These are phyloP conservation scores for Smallanthus sonchifolius DNA, from an alignment of 129 eudicot species.

Conservation along the genomic window DNA sequence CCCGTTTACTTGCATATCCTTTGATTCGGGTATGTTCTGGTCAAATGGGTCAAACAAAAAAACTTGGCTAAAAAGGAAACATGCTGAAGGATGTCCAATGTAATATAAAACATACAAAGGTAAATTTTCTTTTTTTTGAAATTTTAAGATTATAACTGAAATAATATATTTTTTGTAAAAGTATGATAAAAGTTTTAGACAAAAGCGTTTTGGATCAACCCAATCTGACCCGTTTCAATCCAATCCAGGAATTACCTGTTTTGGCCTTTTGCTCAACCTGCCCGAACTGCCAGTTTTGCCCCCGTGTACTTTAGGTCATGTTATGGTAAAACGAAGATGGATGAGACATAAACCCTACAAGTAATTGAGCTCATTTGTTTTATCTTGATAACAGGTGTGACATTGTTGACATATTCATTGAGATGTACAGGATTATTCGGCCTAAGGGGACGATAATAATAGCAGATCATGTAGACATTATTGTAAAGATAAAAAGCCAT, in stretches of 20 bases:
- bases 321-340: background rate
- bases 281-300: background rate
- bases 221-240: background rate
- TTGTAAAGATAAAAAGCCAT: conserved; percentile 34
- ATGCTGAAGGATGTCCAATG: background rate
- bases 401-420: conserved; percentile 34
- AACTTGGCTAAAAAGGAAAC: background rate
- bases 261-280: background rate
- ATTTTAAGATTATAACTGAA: background rate
- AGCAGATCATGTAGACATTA: conserved; percentile 41
- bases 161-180: background rate
- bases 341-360: conserved; percentile 6
- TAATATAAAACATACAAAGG: background rate
- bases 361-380: background rate
- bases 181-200: background rate
- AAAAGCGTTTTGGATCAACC: background rate
- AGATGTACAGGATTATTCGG: conserved; percentile 49
- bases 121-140: background rate
- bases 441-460: conserved; percentile 43
- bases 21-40: background rate
- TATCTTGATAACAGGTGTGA: conserved; percentile 29
- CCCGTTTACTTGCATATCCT: background rate
- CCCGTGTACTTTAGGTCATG: conserved; percentile 11
- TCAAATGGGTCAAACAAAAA: background rate
- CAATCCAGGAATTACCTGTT: background rate